A percentile compares a stretch with the other conserved stretches of the same genome.
These are phyloP conservation scores for Colletotrichum lupini DNA, from an alignment of 2,329 filamentous ascomycete genomes.

Conservation along the genomic window DNA sequence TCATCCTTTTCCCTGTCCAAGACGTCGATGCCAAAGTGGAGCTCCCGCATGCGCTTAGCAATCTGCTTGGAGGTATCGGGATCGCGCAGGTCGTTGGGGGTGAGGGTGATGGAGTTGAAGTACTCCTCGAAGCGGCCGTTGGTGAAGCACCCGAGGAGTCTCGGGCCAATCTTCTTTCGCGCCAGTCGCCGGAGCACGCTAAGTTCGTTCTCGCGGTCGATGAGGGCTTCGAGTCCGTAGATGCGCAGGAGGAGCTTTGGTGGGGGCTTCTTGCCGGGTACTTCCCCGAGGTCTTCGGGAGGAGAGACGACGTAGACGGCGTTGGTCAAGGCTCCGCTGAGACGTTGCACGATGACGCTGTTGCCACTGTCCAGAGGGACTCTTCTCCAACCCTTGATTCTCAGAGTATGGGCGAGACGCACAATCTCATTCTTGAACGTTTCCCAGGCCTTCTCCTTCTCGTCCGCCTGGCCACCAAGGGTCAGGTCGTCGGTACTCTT, in stretches of 20 bases:
- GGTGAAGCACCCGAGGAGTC: slow-evolving; percentile 88
- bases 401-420: slow-evolving; percentile 86
- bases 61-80: slow-evolving; percentile 91
- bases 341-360: slow-evolving; percentile 75
- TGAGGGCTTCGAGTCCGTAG: slow-evolving; percentile 95
- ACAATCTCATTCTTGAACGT: slow-evolving; percentile 93
- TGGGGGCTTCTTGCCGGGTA: slow-evolving; percentile 58
- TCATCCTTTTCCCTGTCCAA: slow-evolving; percentile 80
- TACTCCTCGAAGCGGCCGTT: slow-evolving; percentile 98
- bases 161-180: slow-evolving; percentile 91
- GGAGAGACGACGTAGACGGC: slow-evolving; percentile 95
- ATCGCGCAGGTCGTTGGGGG: slow-evolving; percentile 78
- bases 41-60: slow-evolving; percentile 95
- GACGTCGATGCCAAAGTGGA: slow-evolving; percentile 93
- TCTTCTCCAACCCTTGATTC: slow-evolving; percentile 90
- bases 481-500: slow-evolving; percentile 53
- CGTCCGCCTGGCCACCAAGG: slow-evolving; percentile 57
- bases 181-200: slow-evolving; percentile 86
- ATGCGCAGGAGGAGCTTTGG: slow-evolving; percentile 86
- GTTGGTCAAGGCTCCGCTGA: slow-evolving; percentile 95
- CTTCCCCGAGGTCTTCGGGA: slow-evolving; percentile 67
- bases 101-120: slow-evolving; percentile 86
- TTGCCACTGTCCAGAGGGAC: slow-evolving; percentile 79
- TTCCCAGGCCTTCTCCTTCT: slow-evolving; percentile 82
- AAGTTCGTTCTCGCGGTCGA: slow-evolving; percentile 91